Percentiles rank a stretch among this genome's conserved stretches.
Conservation (phyloP, 495 filamentous ascomycete species). For the Aspergillus ellipticus region DNA sequence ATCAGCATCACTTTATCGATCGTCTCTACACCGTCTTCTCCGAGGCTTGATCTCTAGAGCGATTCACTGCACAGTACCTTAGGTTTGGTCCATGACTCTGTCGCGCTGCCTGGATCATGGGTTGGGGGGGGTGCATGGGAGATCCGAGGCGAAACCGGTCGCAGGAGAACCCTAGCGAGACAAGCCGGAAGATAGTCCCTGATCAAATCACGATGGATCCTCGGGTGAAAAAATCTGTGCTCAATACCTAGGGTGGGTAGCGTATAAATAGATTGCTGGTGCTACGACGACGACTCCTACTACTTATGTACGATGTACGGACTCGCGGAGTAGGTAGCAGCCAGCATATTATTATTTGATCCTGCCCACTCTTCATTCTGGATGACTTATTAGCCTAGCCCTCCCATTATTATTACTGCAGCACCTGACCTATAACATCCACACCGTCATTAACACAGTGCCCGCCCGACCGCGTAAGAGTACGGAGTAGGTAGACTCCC, state of each 20-base stretch:
- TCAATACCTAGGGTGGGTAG: background rate
- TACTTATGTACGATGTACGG: too few relatives aligned
- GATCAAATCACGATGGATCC: constrained; percentile 7
- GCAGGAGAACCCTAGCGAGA: too few relatives aligned
- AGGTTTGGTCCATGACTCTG: too few relatives aligned
- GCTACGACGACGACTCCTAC: too few relatives aligned
- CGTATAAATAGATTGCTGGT: constrained; percentile 4
- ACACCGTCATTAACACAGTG: background rate
- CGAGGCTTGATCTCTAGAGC: constrained; percentile 1
- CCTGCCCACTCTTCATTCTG: background rate
- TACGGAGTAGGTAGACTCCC: too few relatives aligned
- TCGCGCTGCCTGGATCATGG: background rate
- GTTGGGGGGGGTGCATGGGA: background rate
- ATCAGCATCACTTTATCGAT: constrained; percentile 5
- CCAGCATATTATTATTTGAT: too few relatives aligned
- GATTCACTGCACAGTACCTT: too few relatives aligned
- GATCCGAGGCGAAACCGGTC: background rate
- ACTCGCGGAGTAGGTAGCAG: too few relatives aligned
- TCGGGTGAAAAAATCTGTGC: constrained; percentile 3
- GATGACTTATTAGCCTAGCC: background rate
- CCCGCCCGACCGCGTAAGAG: too few relatives aligned
- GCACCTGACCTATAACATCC: background rate
- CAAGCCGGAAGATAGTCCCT: constrained; percentile 19
- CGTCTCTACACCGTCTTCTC: background rate
- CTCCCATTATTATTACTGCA: background rate